Conservation (phyloP, 371 early-diverging fungal species). For the Rhizopus delemar region DNA sequence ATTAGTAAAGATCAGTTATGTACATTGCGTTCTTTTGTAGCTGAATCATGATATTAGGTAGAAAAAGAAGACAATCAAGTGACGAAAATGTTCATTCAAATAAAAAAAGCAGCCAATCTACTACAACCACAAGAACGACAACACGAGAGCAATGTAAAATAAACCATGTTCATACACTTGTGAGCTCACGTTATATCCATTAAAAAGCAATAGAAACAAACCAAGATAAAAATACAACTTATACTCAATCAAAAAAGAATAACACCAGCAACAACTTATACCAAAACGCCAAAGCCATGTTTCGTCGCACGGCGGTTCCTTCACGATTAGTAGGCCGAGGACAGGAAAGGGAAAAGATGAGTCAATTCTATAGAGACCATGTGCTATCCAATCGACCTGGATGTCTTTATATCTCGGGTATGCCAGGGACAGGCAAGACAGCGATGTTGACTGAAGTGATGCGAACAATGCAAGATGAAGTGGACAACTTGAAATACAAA, state of each 20-base stretch:
- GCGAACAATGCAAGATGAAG: slow-evolving; percentile 38
- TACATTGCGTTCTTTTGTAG: no score
- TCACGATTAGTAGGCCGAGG: slow-evolving; percentile 74
- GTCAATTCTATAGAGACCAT: slow-evolving; percentile 54
- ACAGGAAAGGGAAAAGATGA: slow-evolving; percentile 63
- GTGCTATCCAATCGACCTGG: slow-evolving; percentile 48
- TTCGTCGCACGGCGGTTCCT: slow-evolving; percentile 66
- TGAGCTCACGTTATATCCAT: no score
- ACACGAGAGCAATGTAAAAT: no score
- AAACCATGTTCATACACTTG: no score
- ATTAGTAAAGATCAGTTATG: no score
- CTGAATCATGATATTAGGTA: no score
- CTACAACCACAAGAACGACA: no score
- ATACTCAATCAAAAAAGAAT: background rate
- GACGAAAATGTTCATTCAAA: no score
- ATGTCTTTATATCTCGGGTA: slow-evolving; percentile 88
- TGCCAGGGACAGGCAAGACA: slow-evolving; percentile 95
- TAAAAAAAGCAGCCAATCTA: no score
- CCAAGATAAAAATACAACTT: background rate
- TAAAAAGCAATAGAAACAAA: slow-evolving; percentile 6
- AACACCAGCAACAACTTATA: slow-evolving; percentile 13
- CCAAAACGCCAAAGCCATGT: slow-evolving; percentile 53
- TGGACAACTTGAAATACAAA: slow-evolving; percentile 28
- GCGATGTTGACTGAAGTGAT: slow-evolving; percentile 75
- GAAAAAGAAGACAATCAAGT: no score